A percentile compares a stretch with the other conserved stretches of the same genome.
Conservation (phyloP, 2,329 filamentous ascomycete genomes). For the Aspergillus phoenicis region DNA sequence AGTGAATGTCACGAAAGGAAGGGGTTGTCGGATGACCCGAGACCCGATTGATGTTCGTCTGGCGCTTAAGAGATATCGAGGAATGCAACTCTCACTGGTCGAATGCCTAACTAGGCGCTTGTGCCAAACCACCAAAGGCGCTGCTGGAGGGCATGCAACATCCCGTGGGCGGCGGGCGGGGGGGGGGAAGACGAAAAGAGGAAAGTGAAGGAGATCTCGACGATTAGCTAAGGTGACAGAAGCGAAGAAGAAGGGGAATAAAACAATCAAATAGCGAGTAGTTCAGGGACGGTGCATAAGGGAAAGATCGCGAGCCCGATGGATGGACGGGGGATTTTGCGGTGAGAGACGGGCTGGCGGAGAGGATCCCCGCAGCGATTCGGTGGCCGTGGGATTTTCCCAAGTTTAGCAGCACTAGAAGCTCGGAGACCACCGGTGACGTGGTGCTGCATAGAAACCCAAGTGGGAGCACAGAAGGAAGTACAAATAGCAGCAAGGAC, state of each 20-base stretch:
- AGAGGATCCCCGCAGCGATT: constrained; percentile 20
- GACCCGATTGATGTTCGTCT: constrained; percentile 23
- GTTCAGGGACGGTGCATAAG: constrained; percentile 22
- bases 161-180: constrained; percentile 21
- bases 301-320: constrained; percentile 8
- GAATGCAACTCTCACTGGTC: constrained; percentile 29
- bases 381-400: constrained; percentile 7
- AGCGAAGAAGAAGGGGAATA: neutral
- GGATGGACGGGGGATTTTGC: constrained; percentile 19
- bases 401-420: constrained; percentile 11
- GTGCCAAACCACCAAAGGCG: constrained; percentile 29
- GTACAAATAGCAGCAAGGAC: neutral
- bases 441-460: constrained; percentile 36
- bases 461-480: constrained; percentile 4
- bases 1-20: constrained; percentile 6
- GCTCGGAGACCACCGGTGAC: constrained; percentile 25
- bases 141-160: constrained; percentile 29
- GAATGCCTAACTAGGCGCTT: constrained; percentile 30
- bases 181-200: constrained; percentile 9
- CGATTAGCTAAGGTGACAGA: constrained; percentile 1
- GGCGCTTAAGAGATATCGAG: constrained; percentile 35
- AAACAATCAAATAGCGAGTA: neutral
- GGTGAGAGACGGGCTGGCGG: constrained; percentile 22
- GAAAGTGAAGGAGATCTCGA: constrained; percentile 7
- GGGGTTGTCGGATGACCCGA: constrained; percentile 7